Conservation (phyloP, 768 basidiomycete genomes). For the Leccinum olivaceopallidum region DNA sequence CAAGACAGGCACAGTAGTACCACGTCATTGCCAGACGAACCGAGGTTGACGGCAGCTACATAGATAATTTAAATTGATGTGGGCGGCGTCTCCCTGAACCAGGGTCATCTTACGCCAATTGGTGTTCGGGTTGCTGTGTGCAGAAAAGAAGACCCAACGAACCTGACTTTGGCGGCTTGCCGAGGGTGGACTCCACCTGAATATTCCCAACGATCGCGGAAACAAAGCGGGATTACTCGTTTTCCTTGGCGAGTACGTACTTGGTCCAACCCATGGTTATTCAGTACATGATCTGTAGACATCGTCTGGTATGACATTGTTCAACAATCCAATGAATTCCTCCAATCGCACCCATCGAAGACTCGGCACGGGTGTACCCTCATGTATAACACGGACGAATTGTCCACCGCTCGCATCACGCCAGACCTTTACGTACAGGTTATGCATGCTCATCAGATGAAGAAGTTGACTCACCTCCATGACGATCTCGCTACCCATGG, state of each 20-base stretch:
- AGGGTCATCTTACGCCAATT: not conserved
- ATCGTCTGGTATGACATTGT: constrained; percentile 36
- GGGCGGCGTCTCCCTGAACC: not conserved
- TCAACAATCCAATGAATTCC: constrained; percentile 36
- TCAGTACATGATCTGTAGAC: constrained; percentile 25
- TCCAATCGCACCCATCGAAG: constrained; percentile 40
- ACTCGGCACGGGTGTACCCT: constrained; percentile 39
- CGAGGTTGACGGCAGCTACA: not conserved
- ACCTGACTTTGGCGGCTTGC: not conserved
- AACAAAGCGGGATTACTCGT: not conserved
- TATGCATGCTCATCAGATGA: not conserved
- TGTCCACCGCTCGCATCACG: constrained; percentile 16
- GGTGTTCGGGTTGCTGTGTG: too few relatives aligned
- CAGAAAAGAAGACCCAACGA: not conserved
- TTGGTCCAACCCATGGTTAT: not conserved
- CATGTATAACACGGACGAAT: constrained; percentile 46
- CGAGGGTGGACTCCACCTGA: not conserved
- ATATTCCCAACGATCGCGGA: not conserved
- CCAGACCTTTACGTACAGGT: constrained; percentile 40
- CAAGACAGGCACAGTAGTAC: not conserved
- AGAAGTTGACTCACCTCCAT: constrained; percentile 40
- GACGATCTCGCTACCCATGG: constrained; percentile 46
- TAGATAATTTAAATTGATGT: not conserved
- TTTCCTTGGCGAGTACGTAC: not conserved
- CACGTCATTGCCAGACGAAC: not conserved